phyloP scores from a whole-genome alignment of 305 asterid species.

The Fraxinus platypoda region DNA sequence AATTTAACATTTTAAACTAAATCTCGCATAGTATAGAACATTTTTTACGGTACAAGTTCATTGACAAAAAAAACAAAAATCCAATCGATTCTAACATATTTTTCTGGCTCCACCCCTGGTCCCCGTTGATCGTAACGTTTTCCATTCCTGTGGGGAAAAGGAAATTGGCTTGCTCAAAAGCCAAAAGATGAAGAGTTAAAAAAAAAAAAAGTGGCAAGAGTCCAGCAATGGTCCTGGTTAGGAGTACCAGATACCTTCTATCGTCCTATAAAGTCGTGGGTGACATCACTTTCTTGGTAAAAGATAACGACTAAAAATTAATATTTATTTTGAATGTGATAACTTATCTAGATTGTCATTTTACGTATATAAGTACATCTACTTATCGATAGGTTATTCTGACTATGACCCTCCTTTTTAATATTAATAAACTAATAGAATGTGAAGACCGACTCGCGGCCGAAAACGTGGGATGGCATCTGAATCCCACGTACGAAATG shows the following conservation, averaged over 20 bases:
- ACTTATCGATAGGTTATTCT: background rate
- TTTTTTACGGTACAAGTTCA: too few species aligned
- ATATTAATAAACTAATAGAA: background rate
- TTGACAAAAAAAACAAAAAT: too few species aligned
- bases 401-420: background rate
- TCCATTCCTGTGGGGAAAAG: background rate
- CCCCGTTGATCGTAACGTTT: background rate
- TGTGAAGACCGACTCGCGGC: background rate
- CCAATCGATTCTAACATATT: too few species aligned
- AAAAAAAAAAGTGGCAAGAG: too few species aligned
- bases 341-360: accelerated
- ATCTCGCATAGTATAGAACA: too few species aligned
- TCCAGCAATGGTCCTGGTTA: background rate
- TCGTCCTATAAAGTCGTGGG: background rate
- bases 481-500: background rate
- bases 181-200: background rate
- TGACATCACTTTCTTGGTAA: background rate
- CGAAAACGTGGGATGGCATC: background rate
- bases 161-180: background rate
- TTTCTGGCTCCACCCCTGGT: too few species aligned
- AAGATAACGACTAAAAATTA: background rate
- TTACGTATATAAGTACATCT: accelerated
- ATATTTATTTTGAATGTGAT: background rate
- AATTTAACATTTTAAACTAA: too few species aligned
- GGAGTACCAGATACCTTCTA: background rate